Base-by-base conservation (phyloP, 2,329 filamentous ascomycete species). In the Penicillium janthinellum region DNA sequence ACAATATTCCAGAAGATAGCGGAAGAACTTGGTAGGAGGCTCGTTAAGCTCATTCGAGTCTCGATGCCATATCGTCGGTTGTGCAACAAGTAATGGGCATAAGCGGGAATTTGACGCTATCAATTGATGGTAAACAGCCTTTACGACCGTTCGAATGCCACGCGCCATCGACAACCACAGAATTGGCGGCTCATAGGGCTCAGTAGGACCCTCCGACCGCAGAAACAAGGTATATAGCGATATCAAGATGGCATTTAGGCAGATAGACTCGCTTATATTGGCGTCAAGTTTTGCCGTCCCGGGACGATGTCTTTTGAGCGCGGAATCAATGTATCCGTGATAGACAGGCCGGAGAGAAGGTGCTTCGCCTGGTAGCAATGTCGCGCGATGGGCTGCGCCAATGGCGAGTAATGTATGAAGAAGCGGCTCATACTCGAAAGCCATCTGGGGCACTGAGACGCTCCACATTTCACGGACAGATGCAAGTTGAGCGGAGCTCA, bases 381-480 rank as follows among this genome's bases (percentile, higher is more conserved):
- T 60, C 5, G 59, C 55, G 12, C 64, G 62, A 25, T 66, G 64
- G 7, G 62, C 62, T 20, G 64, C 64, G 1, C 62, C 53, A 7
- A 66, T 10, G 7, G 62, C 64, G 39, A 66, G 58, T 41, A 66
- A 44, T 22, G 64, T 64, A 52, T 66, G 64, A 20, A 66, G 58
- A 49, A 66, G 64, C 22, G 64, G 64, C 53, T 64, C 57, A 44
- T 64, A 64, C 34, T 66, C 64, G 45, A 66, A 66, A 10, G 64
- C 64, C 64, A 66, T 61, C 31, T 64, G 52, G 12, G 64, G 64
- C 7, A 64, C 62, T 25, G 57, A 51, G n/a, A 64, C 34, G 47
- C 52, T 60, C 64, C 64, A 66, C 62, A 66, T 63, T 14, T 61
- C 51, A 22, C 39, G 57, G 17, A 66, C 62, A 7, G 59, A 48